Evolutionary conservation across 768 basidiomycete species (phyloP), one percentile per base, ranked within the genome.

Genomic region (Suillus tomentosus): DNA sequence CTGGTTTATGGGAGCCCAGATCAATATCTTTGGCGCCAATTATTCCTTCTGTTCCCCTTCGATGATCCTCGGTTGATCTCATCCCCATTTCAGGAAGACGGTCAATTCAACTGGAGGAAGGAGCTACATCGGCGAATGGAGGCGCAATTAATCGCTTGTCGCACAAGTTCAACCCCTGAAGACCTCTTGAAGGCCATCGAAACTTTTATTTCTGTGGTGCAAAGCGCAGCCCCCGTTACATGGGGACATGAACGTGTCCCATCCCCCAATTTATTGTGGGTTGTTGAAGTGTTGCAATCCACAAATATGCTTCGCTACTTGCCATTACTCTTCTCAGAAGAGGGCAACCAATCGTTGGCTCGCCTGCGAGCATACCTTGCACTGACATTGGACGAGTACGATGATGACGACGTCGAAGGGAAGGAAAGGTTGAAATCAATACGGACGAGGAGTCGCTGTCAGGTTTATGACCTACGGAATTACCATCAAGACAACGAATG

Each of bases 21-120:
- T 74, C 82, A 83, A 55, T 84, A 85, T 70, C 80, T 93, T 47
- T 93, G 90, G 90, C 85, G 87, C 61, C 78, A 83, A 60, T 78
- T 91, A 60, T 91, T 88, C 74, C 82, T 89, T 45, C 62, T 64
- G 9, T 74, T 75, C 55, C 80, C 83, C 7, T 91, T 90, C 72
- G 91, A 92, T 70, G 84, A 89, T 69, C 88, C 88, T n/a, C 79
- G 84, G 17, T 63, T 71, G 48, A 70, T 76, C n/a, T 40, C 64
- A 58, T 65, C 66, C 24, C 57, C 65, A 48, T 60, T 67, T 51
- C 6, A 47, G 62, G 27, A 60, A 53, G 67, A 69, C 14, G 53
- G 63, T 36, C 63, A 60, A 17, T 69, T 70, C 60, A 70, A 76
- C 68, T 82, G 78, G 80, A 73, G 67, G 67, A 66, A 65, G 19